phyloP scores from a whole-genome alignment of 139 green algal species.

The Volvox reticuliferus region DNA sequence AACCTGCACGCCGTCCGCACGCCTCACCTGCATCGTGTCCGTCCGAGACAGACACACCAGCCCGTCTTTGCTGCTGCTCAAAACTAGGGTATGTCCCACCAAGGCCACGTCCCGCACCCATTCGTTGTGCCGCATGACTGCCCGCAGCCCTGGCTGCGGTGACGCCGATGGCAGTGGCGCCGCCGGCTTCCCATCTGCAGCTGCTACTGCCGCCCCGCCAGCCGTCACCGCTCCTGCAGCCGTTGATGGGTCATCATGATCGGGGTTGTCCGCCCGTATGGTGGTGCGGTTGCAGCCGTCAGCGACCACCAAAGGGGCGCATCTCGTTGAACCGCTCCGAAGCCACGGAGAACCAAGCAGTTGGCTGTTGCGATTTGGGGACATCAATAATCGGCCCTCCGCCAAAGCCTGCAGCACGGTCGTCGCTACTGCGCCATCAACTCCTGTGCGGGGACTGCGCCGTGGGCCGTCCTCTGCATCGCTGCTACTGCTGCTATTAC shows the following conservation, averaged over 20 bases:
- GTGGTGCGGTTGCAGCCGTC: no score
- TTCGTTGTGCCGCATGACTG: background rate
- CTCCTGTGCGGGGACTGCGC: background rate
- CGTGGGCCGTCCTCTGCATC: background rate
- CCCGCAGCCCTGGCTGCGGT: background rate
- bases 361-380: background rate
- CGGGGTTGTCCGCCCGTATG: no score
- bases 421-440: background rate
- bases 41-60: background rate
- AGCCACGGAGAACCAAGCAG: background rate
- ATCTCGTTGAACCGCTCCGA: background rate
- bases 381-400: background rate
- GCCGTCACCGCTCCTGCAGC: background rate
- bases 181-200: background rate
- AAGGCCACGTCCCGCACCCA: conserved; percentile 29
- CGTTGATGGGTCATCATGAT: background rate
- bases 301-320: no score
- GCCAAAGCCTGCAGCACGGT: background rate
- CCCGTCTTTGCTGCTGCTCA: conserved; percentile 23
- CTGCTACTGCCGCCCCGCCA: background rate
- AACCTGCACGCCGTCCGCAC: background rate
- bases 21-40: conserved; percentile 14
- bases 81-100: background rate
- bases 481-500: background rate
- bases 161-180: no score